Base-by-base conservation (phyloP, 129 eudicot species). In the Tagetes erecta region DNA sequence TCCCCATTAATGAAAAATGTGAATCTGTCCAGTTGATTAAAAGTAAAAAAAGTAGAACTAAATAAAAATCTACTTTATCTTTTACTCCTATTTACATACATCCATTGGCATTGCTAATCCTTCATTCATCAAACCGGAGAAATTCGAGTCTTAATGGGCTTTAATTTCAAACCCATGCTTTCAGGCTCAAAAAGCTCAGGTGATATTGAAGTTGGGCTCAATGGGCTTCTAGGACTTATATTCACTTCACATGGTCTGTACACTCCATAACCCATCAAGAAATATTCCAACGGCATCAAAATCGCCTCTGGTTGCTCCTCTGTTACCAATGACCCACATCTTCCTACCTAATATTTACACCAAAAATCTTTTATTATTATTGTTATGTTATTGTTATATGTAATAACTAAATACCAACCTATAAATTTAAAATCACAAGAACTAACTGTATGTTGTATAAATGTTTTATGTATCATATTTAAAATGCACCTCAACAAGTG, bases 291-390 rank as follows among this genome's bases (percentile, higher is more conserved):
- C 8, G 96, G 89, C 79, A 87, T 90, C 80, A 92, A 81, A 95
- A 90, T 86, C 27, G 96, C 92, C n/a, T 92, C 90, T 0, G 98
- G 98, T 71, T 90, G 98, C 82, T 92, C 96, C 82, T 92, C 95
- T 12, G 96, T 90, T 39, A 92, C 89, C 83, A 92, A n/a, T n/a
- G 98, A 89, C 41, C 98, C 98, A 37, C 96, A 90, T 63, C 90
- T 85, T 82, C 92, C 96, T 63, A 92, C 95, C 96, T 92, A 81
- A 12, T 62, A 68, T 44, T 31, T 33, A 38, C 8, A 53, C 37
- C 51, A 47, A 37, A 55, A 74, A 20, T 20, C 27, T 20, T 20
- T 20, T 20, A 20, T 20, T 20, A 20, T 20, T 20, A 20, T 20
- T 20, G 27, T 20, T 2, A 20, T 58, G 11, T 57, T 37, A 13